These are phyloP conservation scores for Hordeum pubiflorum DNA, from an alignment of 202 grass and related monocot genomes.

Conservation along the genomic window DNA sequence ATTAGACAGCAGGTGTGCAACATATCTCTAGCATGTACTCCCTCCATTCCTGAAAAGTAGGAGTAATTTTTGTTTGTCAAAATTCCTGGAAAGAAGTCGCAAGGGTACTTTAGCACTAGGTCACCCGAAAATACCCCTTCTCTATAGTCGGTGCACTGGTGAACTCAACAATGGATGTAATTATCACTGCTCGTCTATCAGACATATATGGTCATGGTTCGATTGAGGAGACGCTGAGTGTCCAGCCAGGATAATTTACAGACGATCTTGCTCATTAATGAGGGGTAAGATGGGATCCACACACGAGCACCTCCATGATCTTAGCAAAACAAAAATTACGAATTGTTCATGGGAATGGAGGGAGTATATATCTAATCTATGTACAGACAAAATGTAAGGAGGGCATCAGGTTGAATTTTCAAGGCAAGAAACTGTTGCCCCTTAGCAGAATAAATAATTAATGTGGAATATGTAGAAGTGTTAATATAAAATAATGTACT, in stretches of 20 bases:
- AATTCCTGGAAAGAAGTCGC: background rate
- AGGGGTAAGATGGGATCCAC: background rate
- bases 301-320: background rate
- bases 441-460: background rate
- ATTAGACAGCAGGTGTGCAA: slow-evolving; percentile 19
- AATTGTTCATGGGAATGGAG: background rate
- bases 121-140: background rate
- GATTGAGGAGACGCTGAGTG: background rate
- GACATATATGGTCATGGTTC: background rate
- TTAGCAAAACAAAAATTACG: background rate
- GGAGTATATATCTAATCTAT: background rate
- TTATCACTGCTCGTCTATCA: background rate
- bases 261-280: background rate
- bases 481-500: background rate
- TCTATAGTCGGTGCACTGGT: background rate
- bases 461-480: background rate
- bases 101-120: background rate
- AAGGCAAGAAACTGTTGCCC: background rate
- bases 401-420: background rate
- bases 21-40: slow-evolving; percentile 24
- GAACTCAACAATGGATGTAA: background rate
- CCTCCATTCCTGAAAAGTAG: background rate
- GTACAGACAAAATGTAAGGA: background rate
- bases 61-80: background rate
- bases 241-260: background rate